Evolutionary conservation across 208 protist genomes (phyloP).

Genomic region (Kentomonas sorsogonicus): DNA sequence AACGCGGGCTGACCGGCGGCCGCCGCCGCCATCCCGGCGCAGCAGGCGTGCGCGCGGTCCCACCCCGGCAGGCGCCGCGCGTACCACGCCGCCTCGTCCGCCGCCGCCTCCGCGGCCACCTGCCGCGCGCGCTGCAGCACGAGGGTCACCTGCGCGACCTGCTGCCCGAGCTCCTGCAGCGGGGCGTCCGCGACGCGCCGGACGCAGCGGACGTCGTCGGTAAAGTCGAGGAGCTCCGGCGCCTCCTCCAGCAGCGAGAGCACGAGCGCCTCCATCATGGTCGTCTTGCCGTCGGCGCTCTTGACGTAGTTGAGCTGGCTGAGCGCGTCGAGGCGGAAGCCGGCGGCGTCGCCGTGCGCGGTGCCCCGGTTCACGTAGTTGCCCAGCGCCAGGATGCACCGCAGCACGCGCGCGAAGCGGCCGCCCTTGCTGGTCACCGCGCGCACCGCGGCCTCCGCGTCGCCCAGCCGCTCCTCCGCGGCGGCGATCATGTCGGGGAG

Average conservation of each 20-base stretch:
- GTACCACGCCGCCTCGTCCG: constrained; percentile 26
- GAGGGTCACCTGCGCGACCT: constrained; percentile 56
- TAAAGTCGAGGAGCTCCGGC: constrained; percentile 28
- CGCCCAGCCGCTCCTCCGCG: constrained; percentile 28
- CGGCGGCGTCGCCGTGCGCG: constrained; percentile 47
- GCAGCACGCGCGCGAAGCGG: constrained; percentile 51
- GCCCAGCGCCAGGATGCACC: constrained; percentile 42
- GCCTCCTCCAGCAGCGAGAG: constrained; percentile 38
- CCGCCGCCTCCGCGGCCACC: constrained; percentile 46
- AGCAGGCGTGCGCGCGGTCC: constrained; percentile 10
- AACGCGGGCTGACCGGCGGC: no score
- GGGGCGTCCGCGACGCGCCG: constrained; percentile 23
- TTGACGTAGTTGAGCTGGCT: constrained; percentile 68
- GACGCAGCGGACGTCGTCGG: constrained; percentile 48
- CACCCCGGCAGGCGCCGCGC: constrained; percentile 26
- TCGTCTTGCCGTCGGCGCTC: constrained; percentile 67
- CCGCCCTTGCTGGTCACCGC: constrained; percentile 39
- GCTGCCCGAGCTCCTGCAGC: constrained; percentile 54
- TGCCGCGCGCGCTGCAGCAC: constrained; percentile 70
- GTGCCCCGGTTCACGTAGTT: constrained; percentile 76
- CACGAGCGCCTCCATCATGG: constrained; percentile 59
- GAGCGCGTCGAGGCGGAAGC: constrained; percentile 69
- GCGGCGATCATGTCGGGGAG: constrained; percentile 37
- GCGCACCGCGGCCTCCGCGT: constrained; percentile 44
- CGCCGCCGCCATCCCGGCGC: constrained; percentile 1